Evolutionary conservation across 2,329 filamentous ascomycete genomes (phyloP), one percentile per base, ranked within the genome.

Genomic region (Trichoderma gracile): DNA sequence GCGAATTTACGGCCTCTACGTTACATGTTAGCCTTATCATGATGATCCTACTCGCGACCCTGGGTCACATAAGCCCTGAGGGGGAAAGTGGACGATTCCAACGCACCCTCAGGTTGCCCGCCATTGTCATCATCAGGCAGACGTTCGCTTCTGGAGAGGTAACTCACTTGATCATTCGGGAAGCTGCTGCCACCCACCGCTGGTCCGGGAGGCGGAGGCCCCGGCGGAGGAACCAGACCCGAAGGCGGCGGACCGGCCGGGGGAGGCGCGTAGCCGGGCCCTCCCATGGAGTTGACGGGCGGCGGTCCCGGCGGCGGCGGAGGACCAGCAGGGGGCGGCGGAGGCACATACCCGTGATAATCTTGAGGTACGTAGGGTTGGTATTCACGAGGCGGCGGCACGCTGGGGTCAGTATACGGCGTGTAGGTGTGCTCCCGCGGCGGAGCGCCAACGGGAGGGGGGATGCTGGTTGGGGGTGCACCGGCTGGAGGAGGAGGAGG

Each of bases 91-190:
- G 71, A 73, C 72, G 72, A 70, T 67, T 67, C 61, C 25, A 19
- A 78, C 77, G 74, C 77, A 78, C 77, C 75, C 72, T 78, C 74
- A 69, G 75, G 71, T 70, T 70, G 70, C 60, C 69, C 68, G 19
- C 61, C 61, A 33, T 42, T 64, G 19, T 64, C 38, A 40, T 42
- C 30, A 45, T 64, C 38, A 40, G 58, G 59, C 27, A 65, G 69
- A 68, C 68, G 68, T 68, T 67, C 69, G 67, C 67, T 68, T 69
- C 69, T 74, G 74, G 72, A 68, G 68, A 72, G 70, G 69, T 77
- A 71, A 80, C 78, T 80, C 78, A 80, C 78, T 78, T 80, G 77
- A 69, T 78, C 75, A 73, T 77, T 76, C 63, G 75, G 73, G 61
- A 71, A 71, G 63, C 71, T 74, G 63, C 73, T 74, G 63, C 73